Evolutionary conservation across 2,329 filamentous ascomycete genomes (phyloP).

Genomic region (Beauveria scarabaeidicola): DNA sequence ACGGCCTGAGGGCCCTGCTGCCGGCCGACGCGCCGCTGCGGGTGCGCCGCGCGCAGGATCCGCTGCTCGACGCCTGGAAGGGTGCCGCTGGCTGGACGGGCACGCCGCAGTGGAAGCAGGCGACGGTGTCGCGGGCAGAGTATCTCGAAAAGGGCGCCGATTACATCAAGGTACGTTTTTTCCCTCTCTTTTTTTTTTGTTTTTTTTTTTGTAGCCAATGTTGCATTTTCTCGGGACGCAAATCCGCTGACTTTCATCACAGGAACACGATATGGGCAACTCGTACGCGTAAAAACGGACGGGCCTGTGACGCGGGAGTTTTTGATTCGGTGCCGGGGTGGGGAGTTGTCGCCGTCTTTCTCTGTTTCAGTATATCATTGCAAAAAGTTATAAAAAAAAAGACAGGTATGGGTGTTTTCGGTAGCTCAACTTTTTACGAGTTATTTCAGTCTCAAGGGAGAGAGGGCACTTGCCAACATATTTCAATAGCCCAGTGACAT

Average conservation of each 20-base stretch:
- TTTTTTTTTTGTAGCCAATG: neutral
- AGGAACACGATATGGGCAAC: slow-evolving; percentile 62
- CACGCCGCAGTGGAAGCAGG: slow-evolving; percentile 48
- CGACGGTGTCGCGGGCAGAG: slow-evolving; percentile 69
- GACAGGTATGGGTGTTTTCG: neutral
- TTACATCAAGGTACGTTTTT: slow-evolving; percentile 66
- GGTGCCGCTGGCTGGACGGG: slow-evolving; percentile 82
- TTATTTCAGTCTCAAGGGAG: neutral
- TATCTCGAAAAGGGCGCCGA: slow-evolving; percentile 88
- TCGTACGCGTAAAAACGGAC: slow-evolving; percentile 37
- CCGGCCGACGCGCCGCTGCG: slow-evolving; percentile 59
- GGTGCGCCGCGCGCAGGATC: slow-evolving; percentile 66
- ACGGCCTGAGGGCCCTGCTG: slow-evolving; percentile 64
- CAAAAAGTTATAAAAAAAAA: neutral
- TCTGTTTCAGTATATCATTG: neutral
- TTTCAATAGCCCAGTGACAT: neutral
- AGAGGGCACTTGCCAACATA: neutral
- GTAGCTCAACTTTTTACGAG: neutral
- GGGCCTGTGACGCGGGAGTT: neutral
- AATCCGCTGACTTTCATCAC: neutral
- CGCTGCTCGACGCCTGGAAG: slow-evolving; percentile 83
- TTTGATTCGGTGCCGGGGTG: neutral
- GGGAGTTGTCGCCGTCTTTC: neutral
- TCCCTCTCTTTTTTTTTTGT: neutral
- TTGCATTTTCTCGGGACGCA: neutral